phyloP scores from a whole-genome alignment of 768 basidiomycete genomes.

The Psilocybe azurescens region DNA sequence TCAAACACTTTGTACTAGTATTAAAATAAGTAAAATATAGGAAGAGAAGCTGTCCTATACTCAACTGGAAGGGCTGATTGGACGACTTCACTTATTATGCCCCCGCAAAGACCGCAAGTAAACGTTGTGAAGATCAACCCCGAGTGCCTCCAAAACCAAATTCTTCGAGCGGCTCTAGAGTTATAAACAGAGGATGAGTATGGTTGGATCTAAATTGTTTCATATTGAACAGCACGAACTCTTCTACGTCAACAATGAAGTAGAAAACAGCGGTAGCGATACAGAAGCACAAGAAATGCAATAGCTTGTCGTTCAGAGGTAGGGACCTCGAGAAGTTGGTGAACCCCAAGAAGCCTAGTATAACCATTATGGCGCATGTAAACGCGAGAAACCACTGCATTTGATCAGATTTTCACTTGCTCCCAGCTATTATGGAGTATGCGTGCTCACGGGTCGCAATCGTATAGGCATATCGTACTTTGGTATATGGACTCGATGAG shows the following conservation, averaged over 20 bases:
- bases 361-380: constrained; percentile 68
- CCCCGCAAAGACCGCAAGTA: constrained; percentile 81
- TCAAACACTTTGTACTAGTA: constrained; percentile 74
- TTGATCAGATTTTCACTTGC: neutral
- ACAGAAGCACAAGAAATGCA: constrained; percentile 80
- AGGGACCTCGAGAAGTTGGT: constrained; percentile 69
- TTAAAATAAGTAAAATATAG: neutral
- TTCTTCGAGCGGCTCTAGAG: constrained; percentile 70
- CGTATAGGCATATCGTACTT: constrained; percentile 75
- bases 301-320: constrained; percentile 79
- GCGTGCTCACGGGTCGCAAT: constrained; percentile 62
- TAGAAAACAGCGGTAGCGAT: constrained; percentile 83
- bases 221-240: constrained; percentile 52
- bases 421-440: neutral
- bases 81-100: constrained; percentile 81
- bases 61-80: constrained; percentile 79
- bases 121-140: constrained; percentile 70
- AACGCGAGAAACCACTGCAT: constrained; percentile 81
- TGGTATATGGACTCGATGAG: constrained; percentile 64
- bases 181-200: neutral
- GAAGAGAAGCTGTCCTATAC: constrained; percentile 12
- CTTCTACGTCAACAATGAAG: constrained; percentile 87
- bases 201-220: neutral
- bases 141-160: constrained; percentile 88
- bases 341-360: constrained; percentile 78